Base-by-base conservation (phyloP, 768 basidiomycete genomes). In the Tulasnella sp. region DNA sequence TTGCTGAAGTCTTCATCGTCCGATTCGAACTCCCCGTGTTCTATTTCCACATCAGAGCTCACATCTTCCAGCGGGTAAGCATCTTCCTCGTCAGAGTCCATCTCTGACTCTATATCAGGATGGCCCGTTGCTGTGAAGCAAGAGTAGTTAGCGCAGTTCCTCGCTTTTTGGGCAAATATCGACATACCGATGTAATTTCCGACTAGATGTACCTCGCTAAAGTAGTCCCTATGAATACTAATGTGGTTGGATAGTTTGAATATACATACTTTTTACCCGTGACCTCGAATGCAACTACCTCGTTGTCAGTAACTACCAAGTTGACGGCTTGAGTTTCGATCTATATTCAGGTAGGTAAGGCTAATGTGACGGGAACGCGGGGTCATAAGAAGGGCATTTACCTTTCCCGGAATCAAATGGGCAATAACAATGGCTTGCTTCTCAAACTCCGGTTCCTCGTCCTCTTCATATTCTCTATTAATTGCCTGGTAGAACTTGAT, bases 201-300 rank as follows among this genome's bases (percentile, higher is more conserved):
- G 50, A 65, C 56, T 46, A 69, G 63, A 63, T 69, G 64, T 48
- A 69, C 63, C 50, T 63, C 59, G 63, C 54, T 55, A 20, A 63
- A 31, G 35, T 5, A 31, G 64, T 49, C 25, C 20, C 10, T 29
- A 28, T 19, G 34, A n/a, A n/a, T n/a, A 44, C 15, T 35, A 33
- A 37, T 32, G 33, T 12, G 13, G 35, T 42, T 1, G 15, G 29
- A 2, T 6, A 31, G 19, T 13, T 10, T 10, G 1, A 24, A 46
- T 9, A 16, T 9, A 61, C 67, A 59, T 56, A 68, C 67, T 69
- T 69, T 56, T 66, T 63, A 42, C 68, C 68, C 46, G 66, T 62
- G 43, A 63, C 60, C 60, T 67, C 65, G 59, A 69, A 66, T 53
- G 63, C 58, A 57, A 68, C 60, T 27, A 60, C 63, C 42, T 67